Conservation (phyloP, 495 filamentous ascomycete genomes). For the Aspergillus coremiiformis region DNA sequence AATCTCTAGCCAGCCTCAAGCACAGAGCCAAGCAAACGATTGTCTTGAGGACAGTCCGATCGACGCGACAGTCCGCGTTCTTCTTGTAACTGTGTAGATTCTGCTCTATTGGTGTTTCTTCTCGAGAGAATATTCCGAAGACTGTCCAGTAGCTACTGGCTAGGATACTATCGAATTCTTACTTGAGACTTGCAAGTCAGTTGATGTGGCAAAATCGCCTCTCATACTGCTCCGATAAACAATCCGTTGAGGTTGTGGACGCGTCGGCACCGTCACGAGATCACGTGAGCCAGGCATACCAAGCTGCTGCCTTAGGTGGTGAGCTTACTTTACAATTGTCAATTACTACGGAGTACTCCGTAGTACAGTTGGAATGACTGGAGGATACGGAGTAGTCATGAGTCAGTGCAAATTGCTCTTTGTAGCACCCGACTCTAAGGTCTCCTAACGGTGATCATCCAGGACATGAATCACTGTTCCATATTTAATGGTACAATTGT, state of each 20-base stretch:
- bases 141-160: neutral
- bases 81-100: neutral
- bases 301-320: conserved; percentile 5
- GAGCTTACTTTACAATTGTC: neutral
- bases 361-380: too few species aligned
- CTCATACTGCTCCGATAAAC: conserved; percentile 9
- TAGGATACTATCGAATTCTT: neutral
- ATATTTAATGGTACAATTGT: neutral
- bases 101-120: neutral
- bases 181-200: neutral
- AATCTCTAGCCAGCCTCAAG: neutral
- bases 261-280: conserved; percentile 35
- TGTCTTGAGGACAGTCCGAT: neutral
- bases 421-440: neutral
- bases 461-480: neutral
- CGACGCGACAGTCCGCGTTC: neutral
- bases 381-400: too few species aligned
- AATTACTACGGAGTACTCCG: too few species aligned
- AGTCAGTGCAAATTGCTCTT: neutral
- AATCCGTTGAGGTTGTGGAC: conserved; percentile 19
- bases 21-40: neutral
- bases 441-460: neutral
- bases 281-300: conserved; percentile 33
- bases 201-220: conserved; percentile 22
- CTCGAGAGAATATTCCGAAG: neutral